phyloP scores from a whole-genome alignment of 768 basidiomycete species.

The Agaricus subrufescens region DNA sequence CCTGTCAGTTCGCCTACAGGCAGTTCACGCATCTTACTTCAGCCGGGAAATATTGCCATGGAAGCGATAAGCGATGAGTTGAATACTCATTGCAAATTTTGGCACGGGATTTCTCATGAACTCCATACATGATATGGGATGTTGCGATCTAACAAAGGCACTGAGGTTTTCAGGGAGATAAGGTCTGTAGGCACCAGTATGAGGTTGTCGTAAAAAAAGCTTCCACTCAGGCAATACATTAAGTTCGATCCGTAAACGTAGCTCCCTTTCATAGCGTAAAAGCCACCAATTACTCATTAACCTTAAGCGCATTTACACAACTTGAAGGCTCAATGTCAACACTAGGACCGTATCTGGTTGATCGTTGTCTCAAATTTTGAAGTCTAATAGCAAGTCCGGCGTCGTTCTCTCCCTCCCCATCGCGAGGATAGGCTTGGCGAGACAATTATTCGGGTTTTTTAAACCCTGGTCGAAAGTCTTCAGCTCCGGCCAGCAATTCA shows the following conservation, averaged over 20 bases:
- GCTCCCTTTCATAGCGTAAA: slow-evolving; percentile 74
- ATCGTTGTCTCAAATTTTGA: slow-evolving; percentile 16
- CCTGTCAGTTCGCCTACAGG: no score
- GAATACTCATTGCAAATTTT: no score
- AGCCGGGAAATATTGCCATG: no score
- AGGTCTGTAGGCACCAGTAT: slow-evolving; percentile 62
- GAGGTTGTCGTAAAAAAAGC: not conserved
- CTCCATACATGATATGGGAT: no score
- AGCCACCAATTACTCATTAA: slow-evolving; percentile 42
- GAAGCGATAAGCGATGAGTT: no score
- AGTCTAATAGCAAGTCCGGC: slow-evolving; percentile 21
- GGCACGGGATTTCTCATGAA: no score
- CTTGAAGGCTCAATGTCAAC: slow-evolving; percentile 31
- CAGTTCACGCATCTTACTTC: no score
- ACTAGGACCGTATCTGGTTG: slow-evolving; percentile 24
- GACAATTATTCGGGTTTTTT: slow-evolving; percentile 9
- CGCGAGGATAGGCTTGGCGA: slow-evolving; percentile 14
- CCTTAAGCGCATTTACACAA: slow-evolving; percentile 40
- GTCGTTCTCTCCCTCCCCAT: slow-evolving; percentile 20
- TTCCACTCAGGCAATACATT: slow-evolving; percentile 61
- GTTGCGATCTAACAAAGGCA: slow-evolving; percentile 55
- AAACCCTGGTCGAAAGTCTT: slow-evolving; percentile 17
- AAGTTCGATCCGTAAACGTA: slow-evolving; percentile 82
- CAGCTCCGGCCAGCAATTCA: slow-evolving; percentile 63
- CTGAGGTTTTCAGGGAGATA: slow-evolving; percentile 60